These are phyloP conservation scores for Scedosporium boydii DNA, from an alignment of 2,329 filamentous ascomycete genomes.

Conservation along the genomic window DNA sequence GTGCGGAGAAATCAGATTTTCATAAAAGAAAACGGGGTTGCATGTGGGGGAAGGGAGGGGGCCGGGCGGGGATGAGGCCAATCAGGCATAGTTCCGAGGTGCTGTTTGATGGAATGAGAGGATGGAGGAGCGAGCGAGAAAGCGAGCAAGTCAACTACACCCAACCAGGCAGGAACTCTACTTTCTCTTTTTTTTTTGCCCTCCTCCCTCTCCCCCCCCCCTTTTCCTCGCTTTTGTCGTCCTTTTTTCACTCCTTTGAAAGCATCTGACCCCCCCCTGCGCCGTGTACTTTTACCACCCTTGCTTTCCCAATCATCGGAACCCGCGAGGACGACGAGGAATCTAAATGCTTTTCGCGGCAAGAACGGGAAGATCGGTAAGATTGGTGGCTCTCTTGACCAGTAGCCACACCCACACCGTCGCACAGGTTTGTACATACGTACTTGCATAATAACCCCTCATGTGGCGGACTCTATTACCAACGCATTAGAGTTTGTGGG, in stretches of 20 bases:
- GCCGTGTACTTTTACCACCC: too few relatives aligned
- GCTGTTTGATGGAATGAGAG: neutral
- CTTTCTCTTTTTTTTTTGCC: neutral
- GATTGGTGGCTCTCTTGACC: too few relatives aligned
- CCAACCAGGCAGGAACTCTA: neutral
- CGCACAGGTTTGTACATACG: too few relatives aligned
- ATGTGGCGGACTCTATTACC: neutral
- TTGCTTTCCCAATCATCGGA: too few relatives aligned
- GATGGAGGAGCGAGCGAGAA: neutral
- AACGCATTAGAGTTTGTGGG: neutral
- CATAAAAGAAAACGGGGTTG: constrained; percentile 1
- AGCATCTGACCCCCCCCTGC: neutral
- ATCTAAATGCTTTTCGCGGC: too few relatives aligned
- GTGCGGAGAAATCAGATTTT: neutral
- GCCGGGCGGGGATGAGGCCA: constrained; percentile 2
- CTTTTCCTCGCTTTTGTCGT: neutral
- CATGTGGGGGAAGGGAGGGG: constrained; percentile 3
- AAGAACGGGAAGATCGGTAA: too few relatives aligned
- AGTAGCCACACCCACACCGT: too few relatives aligned
- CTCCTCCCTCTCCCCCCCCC: neutral
- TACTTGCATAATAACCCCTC: neutral
- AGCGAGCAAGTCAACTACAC: neutral
- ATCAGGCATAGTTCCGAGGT: constrained; percentile 1
- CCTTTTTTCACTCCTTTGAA: neutral
- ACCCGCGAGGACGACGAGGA: too few relatives aligned